phyloP scores from a whole-genome alignment of 768 basidiomycete species.

The Suillus cothurnatus region DNA sequence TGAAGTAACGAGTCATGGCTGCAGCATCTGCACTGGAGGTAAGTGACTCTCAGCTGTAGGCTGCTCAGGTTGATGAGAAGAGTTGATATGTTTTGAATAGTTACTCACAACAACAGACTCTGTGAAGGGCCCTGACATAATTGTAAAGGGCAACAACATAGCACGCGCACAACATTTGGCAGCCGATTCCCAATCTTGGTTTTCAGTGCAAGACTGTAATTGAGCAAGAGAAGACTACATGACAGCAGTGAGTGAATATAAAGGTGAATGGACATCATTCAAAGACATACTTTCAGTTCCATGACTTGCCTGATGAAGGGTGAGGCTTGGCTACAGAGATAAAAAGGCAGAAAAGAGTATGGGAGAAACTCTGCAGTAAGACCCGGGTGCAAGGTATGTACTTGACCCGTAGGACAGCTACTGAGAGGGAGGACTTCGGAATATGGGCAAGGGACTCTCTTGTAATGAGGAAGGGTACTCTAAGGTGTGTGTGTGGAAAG shows the following conservation, averaged over 20 bases:
- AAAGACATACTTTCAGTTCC: slow-evolving; percentile 79
- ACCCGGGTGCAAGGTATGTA: too few species aligned
- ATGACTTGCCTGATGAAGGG: slow-evolving; percentile 92
- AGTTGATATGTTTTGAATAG: not conserved
- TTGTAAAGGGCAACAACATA: slow-evolving; percentile 77
- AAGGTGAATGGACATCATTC: slow-evolving; percentile 34
- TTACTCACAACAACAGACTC: slow-evolving; percentile 81
- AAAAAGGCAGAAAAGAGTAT: too few species aligned
- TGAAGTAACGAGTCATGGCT: slow-evolving; percentile 92
- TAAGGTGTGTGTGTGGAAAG: too few species aligned
- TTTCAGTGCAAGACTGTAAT: slow-evolving; percentile 64
- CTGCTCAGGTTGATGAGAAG: slow-evolving; percentile 42
- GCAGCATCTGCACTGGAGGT: slow-evolving; percentile 86
- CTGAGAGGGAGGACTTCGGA: too few species aligned
- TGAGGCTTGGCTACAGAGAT: too few species aligned
- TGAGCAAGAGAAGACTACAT: slow-evolving; percentile 65
- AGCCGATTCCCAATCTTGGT: slow-evolving; percentile 94
- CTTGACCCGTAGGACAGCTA: too few species aligned
- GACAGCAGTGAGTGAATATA: slow-evolving; percentile 23
- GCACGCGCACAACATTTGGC: slow-evolving; percentile 89
- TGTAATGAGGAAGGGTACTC: too few species aligned
- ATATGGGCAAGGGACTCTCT: too few species aligned
- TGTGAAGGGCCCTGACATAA: slow-evolving; percentile 84
- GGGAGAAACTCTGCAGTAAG: too few species aligned
- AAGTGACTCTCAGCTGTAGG: slow-evolving; percentile 88